A percentile compares a stretch with the other conserved stretches of the same genome.
Evolutionary conservation across 2,329 filamentous ascomycete genomes (phyloP).

Genomic region (Hypomyces rosellus): DNA sequence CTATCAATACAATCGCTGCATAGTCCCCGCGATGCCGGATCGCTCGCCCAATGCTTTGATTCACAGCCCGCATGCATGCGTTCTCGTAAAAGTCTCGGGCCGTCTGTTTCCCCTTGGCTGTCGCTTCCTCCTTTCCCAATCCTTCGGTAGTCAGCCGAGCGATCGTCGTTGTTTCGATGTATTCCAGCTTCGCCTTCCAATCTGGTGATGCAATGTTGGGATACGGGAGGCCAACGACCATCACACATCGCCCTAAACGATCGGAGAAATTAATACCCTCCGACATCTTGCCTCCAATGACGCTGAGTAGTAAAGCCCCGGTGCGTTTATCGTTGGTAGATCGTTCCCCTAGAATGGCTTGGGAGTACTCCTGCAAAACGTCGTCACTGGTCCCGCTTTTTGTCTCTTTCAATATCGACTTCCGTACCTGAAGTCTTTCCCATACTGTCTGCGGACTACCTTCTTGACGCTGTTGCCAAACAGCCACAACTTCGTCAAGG

Average conservation of each 20-base stretch:
- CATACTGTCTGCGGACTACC: conserved; percentile 42
- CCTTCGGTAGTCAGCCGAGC: conserved; percentile 26
- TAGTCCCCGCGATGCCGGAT: conserved; percentile 87
- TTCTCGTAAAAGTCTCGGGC: conserved; percentile 87
- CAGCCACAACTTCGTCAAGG: conserved; percentile 63
- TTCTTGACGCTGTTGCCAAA: conserved; percentile 47
- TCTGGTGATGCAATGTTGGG: conserved; percentile 84
- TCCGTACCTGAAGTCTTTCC: conserved; percentile 51
- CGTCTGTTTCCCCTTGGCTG: conserved; percentile 42
- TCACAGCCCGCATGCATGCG: conserved; percentile 91
- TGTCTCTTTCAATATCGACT: conserved; percentile 55
- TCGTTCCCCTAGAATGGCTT: conserved; percentile 53
- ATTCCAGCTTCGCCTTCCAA: conserved; percentile 87
- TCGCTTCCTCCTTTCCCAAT: conserved; percentile 17
- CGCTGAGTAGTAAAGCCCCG: conserved; percentile 78
- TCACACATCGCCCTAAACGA: conserved; percentile 76
- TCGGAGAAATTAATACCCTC: conserved; percentile 99
- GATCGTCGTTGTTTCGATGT: conserved; percentile 61
- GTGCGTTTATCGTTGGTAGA: conserved; percentile 20
- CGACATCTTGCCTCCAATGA: conserved; percentile 89
- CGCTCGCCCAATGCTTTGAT: conserved; percentile 89
- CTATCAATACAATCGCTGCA: conserved; percentile 80
- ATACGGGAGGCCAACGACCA: conserved; percentile 89
- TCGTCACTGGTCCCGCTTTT: conserved; percentile 57
- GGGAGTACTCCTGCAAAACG: conserved; percentile 65